Evolutionary conservation across 208 protist species (phyloP), one percentile per base, ranked within the genome.

Genomic region (Herpetomonas samuelpessoai): DNA sequence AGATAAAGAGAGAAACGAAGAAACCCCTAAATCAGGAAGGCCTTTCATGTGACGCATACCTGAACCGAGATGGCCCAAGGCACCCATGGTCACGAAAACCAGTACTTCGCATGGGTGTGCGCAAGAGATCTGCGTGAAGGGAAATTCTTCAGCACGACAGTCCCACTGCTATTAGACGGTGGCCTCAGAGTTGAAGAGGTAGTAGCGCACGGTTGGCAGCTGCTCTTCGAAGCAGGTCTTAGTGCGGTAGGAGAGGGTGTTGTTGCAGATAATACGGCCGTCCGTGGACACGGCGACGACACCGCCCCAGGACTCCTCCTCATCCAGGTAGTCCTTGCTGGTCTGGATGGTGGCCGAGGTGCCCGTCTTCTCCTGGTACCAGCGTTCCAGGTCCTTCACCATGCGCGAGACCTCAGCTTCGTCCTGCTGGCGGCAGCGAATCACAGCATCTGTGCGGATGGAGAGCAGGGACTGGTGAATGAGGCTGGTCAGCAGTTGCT

Each of bases 181-280:
- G 3, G 75, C 77, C 38, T 91, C 78, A 0, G 84, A 62, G 64
- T 92, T 91, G 56, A 95, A 95, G 57, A 95, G 77, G 57, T 91
- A 77, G 65, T 86, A 92, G 53, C 90, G 86, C 19, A 96, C 74
- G n/a, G 83, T 85, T 22, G 90, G 90, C n/a, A 93, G 86, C 57
- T 93, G 86, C 69, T 96, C 88, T 10, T 81, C 74, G 54, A 96
- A 88, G 72, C 86, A 91, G 24, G 79, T 91, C 57, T 81, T 78
- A 52, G 88, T 79, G 56, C 91, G 79, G 76, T 93, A 86, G 22
- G 81, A 79, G 22, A 95, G 75, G 31, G 91, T 93, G 71, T 89
- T 95, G 67, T 95, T 88, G 72, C 91, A 96, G 26, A 86, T 74
- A 51, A 96, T 93, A 54, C 78, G 81, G 52, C 87, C 86, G 60